Conservation (phyloP, 176 grass and related monocot species). For the Pharus latifolius region DNA sequence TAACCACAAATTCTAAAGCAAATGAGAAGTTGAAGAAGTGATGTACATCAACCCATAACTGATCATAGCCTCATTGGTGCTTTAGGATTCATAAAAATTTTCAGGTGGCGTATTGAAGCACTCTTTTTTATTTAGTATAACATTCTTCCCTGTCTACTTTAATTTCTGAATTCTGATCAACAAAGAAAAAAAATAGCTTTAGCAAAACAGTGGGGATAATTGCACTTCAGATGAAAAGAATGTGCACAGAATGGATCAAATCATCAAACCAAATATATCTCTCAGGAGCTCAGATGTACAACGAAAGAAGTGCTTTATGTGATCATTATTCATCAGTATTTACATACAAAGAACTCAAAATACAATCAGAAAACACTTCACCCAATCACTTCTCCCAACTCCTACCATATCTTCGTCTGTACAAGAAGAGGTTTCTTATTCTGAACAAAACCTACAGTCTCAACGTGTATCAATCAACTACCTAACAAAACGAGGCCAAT, state of each 20-base stretch:
- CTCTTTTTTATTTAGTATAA: too few relatives aligned
- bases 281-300: not conserved
- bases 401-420: not conserved
- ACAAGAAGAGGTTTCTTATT: constrained; percentile 7
- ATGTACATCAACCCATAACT: too few relatives aligned
- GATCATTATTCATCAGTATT: not conserved
- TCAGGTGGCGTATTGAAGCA: too few relatives aligned
- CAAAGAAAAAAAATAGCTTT: not conserved
- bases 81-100: too few relatives aligned
- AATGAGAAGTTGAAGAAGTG: too few relatives aligned
- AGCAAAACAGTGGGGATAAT: not conserved
- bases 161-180: too few relatives aligned
- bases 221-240: not conserved
- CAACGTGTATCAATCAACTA: not conserved
- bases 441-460: not conserved
- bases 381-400: not conserved
- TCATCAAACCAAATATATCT: not conserved
- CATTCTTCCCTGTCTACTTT: too few relatives aligned
- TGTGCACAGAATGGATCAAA: not conserved
- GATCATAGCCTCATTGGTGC: too few relatives aligned
- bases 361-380: not conserved
- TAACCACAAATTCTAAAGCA: too few relatives aligned
- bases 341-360: not conserved
- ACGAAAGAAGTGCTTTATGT: not conserved
- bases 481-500: not conserved